phyloP scores from a whole-genome alignment of 2,329 filamentous ascomycete genomes.

The Colletotrichum siamense region DNA sequence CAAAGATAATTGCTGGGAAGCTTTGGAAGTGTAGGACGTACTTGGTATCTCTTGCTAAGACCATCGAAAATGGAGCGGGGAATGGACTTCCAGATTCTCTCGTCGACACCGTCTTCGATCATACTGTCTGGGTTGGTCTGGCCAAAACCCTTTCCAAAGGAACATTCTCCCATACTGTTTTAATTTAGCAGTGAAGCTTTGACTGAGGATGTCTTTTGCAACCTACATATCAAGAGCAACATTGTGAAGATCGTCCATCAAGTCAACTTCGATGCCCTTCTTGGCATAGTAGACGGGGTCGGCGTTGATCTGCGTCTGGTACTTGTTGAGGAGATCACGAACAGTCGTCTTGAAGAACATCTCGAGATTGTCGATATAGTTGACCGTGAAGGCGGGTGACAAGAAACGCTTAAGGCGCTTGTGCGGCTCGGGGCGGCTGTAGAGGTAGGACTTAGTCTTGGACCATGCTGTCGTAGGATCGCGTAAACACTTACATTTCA shows the following conservation, averaged over 20 bases:
- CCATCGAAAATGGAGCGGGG: conserved; percentile 18
- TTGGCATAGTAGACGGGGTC: conserved; percentile 8
- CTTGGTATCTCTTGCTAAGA: conserved; percentile 18
- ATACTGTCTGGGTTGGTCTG: conserved; percentile 27
- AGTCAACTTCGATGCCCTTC: conserved; percentile 25
- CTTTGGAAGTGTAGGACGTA: rapidly evolving
- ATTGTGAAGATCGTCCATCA: conserved; percentile 32
- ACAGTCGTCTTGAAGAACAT: conserved; percentile 25
- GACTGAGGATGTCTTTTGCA: not conserved
- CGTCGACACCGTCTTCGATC: conserved; percentile 14
- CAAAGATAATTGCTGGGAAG: not conserved
- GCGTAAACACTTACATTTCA: conserved; percentile 22
- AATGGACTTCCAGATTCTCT: conserved; percentile 12
- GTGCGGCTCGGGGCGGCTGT: conserved; percentile 27
- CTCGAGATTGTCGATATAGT: conserved; percentile 30
- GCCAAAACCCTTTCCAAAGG: conserved; percentile 30
- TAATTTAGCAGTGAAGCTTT: not conserved
- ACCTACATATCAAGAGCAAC: conserved; percentile 29
- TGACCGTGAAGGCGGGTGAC: conserved; percentile 29
- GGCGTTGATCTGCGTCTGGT: not conserved
- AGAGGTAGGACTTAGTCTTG: not conserved
- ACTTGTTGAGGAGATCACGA: conserved; percentile 11
- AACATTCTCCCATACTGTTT: conserved; percentile 28
- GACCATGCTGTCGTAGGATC: not conserved
- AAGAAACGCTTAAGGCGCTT: conserved; percentile 29